Evolutionary conservation across 148 eudicot species (phyloP), one percentile per base, ranked within the genome.

Genomic region (Spergularia bocconei): DNA sequence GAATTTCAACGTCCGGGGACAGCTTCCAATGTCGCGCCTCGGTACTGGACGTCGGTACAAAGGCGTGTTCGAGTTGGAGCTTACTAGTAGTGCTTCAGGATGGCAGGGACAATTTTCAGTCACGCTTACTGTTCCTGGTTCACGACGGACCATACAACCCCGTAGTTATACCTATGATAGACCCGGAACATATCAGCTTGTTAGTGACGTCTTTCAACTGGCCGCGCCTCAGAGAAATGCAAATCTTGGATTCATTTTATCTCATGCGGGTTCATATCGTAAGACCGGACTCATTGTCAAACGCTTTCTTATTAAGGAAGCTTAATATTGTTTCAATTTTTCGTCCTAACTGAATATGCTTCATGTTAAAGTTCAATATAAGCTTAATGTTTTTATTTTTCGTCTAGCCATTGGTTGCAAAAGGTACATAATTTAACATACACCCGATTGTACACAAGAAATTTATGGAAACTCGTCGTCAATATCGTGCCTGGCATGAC

Each of bases 1-100:
- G 16, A 20, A 67, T 47, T 67, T 67, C 20, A 47, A 13, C 2
- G 16, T 67, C 14, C 1, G 52, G 11, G 70, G 70, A 44, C 29
- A 47, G 55, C 29, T 47, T 48, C 16, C 55, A 19, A 44, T 67
- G 70, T 67, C 70, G 2, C 20, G 54, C 16, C 52, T 67, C 5
- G 12, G 5, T 12, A 33, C 55, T 20, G 16, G 70, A 47, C 8
- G 10, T 4, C 9, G 5, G 16, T 67, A 67, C 70, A 67, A 7
- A 48, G 70, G 70, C 20, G 23, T 47, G 29, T 67, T 67, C 11
- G 70, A 67, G 14, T 12, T 67, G 70, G 70, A 67, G 33, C 70
- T 67, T n/a, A 67, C 70, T 44, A 44, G 17, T 67, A 1, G 25
- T 0, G 70, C 55, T 48, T 19, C 33, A 2, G 70, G 70, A 19